These are phyloP conservation scores for Debaryomyces robertsiae DNA, from an alignment of 1,139 yeast species.

Conservation along the genomic window DNA sequence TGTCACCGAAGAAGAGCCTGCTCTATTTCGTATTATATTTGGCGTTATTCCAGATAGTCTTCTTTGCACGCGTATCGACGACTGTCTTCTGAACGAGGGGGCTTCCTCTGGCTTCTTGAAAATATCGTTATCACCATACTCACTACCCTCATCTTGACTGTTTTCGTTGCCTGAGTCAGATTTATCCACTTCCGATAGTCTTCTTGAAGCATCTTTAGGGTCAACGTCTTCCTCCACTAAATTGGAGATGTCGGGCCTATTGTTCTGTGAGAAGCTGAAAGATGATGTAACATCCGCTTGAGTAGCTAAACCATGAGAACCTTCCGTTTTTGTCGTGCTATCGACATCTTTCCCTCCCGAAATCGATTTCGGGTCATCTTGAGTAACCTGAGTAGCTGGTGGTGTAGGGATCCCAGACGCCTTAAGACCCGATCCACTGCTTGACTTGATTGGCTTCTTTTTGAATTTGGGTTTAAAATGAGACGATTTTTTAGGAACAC, in stretches of 20 bases:
- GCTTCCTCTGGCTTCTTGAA: constrained; percentile 31
- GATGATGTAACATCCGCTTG: background rate
- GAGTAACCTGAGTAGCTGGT: constrained; percentile 27
- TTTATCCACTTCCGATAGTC: constrained; percentile 11
- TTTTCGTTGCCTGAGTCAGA: constrained; percentile 19
- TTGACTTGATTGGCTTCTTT: constrained; percentile 27
- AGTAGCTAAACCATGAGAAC: background rate
- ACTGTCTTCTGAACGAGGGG: constrained; percentile 25
- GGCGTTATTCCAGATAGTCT: constrained; percentile 42
- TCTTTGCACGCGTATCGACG: constrained; percentile 34
- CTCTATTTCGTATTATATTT: constrained; percentile 28
- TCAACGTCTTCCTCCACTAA: constrained; percentile 28
- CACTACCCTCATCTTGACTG: constrained; percentile 25
- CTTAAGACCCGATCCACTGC: constrained; percentile 10
- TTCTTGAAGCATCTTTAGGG: constrained; percentile 30
- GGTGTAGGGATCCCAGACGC: constrained; percentile 23
- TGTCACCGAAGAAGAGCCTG: constrained; percentile 31
- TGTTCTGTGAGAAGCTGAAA: constrained; percentile 8
- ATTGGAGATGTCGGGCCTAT: constrained; percentile 3
- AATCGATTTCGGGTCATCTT: background rate
- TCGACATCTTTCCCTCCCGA: background rate
- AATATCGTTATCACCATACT: constrained; percentile 35
- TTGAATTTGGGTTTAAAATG: constrained; percentile 45
- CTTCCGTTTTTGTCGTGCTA: background rate
- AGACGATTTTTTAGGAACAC: constrained; percentile 48